These are phyloP conservation scores for Suillus lakei DNA, from an alignment of 768 basidiomycete species.

Conservation along the genomic window DNA sequence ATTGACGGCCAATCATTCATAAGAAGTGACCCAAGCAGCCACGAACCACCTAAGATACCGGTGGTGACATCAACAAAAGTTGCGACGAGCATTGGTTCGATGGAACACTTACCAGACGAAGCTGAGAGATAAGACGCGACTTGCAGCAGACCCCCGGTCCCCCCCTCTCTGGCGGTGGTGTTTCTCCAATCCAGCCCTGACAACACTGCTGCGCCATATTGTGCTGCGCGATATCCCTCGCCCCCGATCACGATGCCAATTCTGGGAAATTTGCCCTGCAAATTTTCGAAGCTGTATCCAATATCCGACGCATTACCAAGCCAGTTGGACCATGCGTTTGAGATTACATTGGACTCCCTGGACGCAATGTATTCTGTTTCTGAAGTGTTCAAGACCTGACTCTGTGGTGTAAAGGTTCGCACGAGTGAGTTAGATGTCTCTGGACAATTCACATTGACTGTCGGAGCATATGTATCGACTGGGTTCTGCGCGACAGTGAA, in stretches of 20 bases:
- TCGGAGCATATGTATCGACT: constrained; percentile 58
- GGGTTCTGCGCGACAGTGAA: constrained; percentile 26
- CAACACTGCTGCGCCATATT: constrained; percentile 64
- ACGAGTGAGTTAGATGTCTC: constrained; percentile 53
- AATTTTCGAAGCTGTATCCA: constrained; percentile 54
- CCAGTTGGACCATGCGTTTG: constrained; percentile 62
- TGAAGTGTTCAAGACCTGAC: constrained; percentile 52
- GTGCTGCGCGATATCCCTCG: constrained; percentile 70
- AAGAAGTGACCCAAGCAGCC: constrained; percentile 65
- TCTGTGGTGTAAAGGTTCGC: constrained; percentile 53
- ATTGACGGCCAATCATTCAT: constrained; percentile 68
- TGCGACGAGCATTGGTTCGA: neutral
- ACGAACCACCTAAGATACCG: constrained; percentile 57
- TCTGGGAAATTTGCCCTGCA: constrained; percentile 49
- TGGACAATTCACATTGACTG: constrained; percentile 53
- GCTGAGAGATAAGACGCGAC: constrained; percentile 72
- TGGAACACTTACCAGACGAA: constrained; percentile 55
- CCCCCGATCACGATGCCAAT: constrained; percentile 73
- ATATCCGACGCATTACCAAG: constrained; percentile 55
- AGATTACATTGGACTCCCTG: constrained; percentile 46
- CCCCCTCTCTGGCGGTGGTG: constrained; percentile 54
- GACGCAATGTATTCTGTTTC: constrained; percentile 53
- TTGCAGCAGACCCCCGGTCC: constrained; percentile 72
- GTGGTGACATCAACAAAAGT: neutral
- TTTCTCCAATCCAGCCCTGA: constrained; percentile 67